phyloP scores from a whole-genome alignment of 805 yeast genomes.

The Starmerella gropengiesseri region DNA sequence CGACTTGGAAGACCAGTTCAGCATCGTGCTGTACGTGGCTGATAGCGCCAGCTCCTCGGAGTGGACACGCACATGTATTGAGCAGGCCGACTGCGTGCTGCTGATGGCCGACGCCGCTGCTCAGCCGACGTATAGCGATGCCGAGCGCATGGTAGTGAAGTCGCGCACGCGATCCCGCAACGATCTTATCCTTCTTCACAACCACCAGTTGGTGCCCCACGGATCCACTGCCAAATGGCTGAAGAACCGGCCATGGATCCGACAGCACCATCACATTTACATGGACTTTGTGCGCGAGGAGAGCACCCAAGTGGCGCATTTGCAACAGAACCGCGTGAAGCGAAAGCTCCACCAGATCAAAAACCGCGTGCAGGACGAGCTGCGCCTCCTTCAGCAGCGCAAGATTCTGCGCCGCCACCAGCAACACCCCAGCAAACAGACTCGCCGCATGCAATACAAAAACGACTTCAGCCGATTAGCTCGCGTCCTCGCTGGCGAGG shows the following conservation, averaged over 20 bases:
- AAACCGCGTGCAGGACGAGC: slow-evolving; percentile 23
- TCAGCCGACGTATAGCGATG: slow-evolving; percentile 70
- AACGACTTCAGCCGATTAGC: slow-evolving; percentile 86
- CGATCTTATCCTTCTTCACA: slow-evolving; percentile 74
- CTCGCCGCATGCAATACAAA: slow-evolving; percentile 44
- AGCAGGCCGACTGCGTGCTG: slow-evolving; percentile 91
- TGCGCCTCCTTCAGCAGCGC: slow-evolving; percentile 18
- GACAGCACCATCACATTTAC: slow-evolving; percentile 85
- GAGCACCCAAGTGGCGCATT: neutral
- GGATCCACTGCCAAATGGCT: slow-evolving; percentile 83
- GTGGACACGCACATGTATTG: slow-evolving; percentile 87
- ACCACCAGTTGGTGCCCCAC: slow-evolving; percentile 69
- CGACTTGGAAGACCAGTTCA: slow-evolving; percentile 78
- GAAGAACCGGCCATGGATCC: slow-evolving; percentile 78
- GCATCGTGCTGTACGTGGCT: slow-evolving; percentile 80
- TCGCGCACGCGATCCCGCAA: slow-evolving; percentile 77
- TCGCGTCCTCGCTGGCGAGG: slow-evolving; percentile 79
- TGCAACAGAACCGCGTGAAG: slow-evolving; percentile 12
- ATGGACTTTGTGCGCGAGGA: slow-evolving; percentile 33
- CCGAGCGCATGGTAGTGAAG: slow-evolving; percentile 63
- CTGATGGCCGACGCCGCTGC: slow-evolving; percentile 74
- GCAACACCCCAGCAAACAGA: slow-evolving; percentile 12
- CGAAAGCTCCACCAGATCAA: slow-evolving; percentile 21
- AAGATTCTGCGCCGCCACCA: slow-evolving; percentile 18
- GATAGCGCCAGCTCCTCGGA: slow-evolving; percentile 66